Evolutionary conservation across 768 basidiomycete species (phyloP).

Genomic region (Myochromella boudieri): DNA sequence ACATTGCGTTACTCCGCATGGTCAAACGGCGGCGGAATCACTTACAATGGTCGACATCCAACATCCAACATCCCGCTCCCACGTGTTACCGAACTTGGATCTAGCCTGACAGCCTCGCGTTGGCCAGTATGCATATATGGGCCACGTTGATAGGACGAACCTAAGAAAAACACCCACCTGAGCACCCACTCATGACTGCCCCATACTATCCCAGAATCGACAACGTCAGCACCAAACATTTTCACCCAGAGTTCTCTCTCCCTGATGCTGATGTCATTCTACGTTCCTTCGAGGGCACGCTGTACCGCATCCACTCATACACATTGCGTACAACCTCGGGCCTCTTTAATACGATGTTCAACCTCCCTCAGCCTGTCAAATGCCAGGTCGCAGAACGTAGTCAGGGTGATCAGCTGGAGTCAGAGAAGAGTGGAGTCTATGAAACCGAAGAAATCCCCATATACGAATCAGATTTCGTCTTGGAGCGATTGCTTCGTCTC

Average conservation of each 20-base stretch:
- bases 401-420: slow-evolving; percentile 1
- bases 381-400: slow-evolving; percentile 6
- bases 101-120: slow-evolving; percentile 19
- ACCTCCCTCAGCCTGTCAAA: slow-evolving; percentile 45
- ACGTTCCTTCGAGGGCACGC: slow-evolving; percentile 43
- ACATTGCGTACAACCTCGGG: slow-evolving; percentile 60
- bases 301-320: slow-evolving; percentile 56
- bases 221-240: slow-evolving; percentile 13
- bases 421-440: not conserved
- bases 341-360: slow-evolving; percentile 62
- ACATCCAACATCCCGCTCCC: slow-evolving; percentile 16
- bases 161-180: slow-evolving; percentile 7
- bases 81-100: slow-evolving; percentile 22
- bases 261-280: slow-evolving; percentile 36
- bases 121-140: slow-evolving; percentile 20
- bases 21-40: slow-evolving; percentile 10
- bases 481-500: slow-evolving; percentile 58
- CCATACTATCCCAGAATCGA: slow-evolving; percentile 15
- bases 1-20: slow-evolving; percentile 16
- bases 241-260: slow-evolving; percentile 32
- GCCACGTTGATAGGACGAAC: slow-evolving; percentile 11
- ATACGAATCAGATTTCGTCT: slow-evolving; percentile 41
- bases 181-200: slow-evolving; percentile 19
- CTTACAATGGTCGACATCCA: slow-evolving; percentile 14
- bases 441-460: slow-evolving; percentile 30